Evolutionary conservation across 352 stramenopile genomes (phyloP).

Genomic region (Thraustochytrium striatum): DNA sequence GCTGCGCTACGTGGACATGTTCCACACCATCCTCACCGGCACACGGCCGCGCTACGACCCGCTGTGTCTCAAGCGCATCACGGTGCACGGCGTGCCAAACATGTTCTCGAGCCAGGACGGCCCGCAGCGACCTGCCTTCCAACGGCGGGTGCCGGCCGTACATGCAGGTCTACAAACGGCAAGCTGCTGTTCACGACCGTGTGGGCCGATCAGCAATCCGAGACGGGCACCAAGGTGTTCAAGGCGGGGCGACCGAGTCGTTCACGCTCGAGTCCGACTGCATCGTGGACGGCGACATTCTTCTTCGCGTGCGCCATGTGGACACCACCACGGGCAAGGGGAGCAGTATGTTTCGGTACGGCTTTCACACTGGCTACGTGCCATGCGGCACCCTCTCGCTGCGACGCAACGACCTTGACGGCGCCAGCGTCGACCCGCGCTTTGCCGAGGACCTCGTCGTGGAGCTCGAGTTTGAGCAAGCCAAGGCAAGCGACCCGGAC

Average conservation of each 20-base stretch:
- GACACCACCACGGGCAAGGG: constrained; percentile 64
- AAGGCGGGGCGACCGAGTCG: constrained; percentile 72
- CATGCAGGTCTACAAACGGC: constrained; percentile 95
- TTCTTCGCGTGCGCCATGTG: constrained; percentile 91
- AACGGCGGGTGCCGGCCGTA: constrained; percentile 87
- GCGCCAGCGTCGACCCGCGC: constrained; percentile 81
- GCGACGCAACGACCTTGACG: constrained; percentile 92
- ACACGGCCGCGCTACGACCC: constrained; percentile 87
- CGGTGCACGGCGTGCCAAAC: constrained; percentile 68
- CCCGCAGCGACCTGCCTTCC: background rate
- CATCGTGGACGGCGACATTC: constrained; percentile 92
- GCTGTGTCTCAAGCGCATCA: constrained; percentile 86
- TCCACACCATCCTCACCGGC: constrained; percentile 93
- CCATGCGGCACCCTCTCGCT: constrained; percentile 87
- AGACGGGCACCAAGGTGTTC: constrained; percentile 81
- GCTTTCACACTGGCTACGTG: constrained; percentile 97
- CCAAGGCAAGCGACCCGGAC: constrained; percentile 61
- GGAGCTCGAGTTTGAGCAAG: constrained; percentile 90
- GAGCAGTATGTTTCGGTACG: constrained; percentile 93
- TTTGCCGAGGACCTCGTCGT: constrained; percentile 93
- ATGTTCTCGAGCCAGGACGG: background rate
- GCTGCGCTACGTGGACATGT: constrained; percentile 93
- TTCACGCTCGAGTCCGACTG: constrained; percentile 90
- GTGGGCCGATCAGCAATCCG: constrained; percentile 64
- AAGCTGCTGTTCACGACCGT: constrained; percentile 91